Base-by-base conservation (phyloP, 2,329 filamentous ascomycete genomes). In the Clarireedia sp. region DNA sequence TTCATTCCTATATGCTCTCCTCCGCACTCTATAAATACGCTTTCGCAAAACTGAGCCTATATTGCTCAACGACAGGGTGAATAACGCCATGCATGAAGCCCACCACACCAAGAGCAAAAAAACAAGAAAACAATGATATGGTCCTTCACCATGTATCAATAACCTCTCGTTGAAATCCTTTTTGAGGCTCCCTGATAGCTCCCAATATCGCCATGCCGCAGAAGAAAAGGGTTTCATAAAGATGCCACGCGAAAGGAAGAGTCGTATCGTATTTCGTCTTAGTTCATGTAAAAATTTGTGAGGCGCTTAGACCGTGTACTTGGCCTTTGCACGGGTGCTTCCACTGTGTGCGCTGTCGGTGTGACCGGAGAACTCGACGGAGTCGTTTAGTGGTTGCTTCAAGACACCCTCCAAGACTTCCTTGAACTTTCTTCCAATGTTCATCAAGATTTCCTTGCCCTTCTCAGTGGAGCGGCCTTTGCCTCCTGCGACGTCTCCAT, bases 291-390 rank as follows among this genome's bases (percentile, higher is more conserved):
- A 26, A 51, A 40, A 16, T 41, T 7, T 12, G 10, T 12, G 10
- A 23, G 43, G 26, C n/a, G 26, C 38, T 78, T 86, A 96, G 67
- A 90, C 90, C 50, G 80, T 78, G 73, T 90, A 89, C 80, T 96
- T 99, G 66, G 94, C 89, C 80, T 95, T 97, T 56, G 94, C 94
- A 66, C 95, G 85, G 58, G 90, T 96, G 75, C 91, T 96, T 64
- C 94, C 94, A 58, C 87, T 85, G 71, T 95, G 88, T 38, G 94
- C 92, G 65, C 88, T 89, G 65, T 99, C 95, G 17, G 90, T 95
- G 75, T 99, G 94, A 58, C 94, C 94, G 19, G 90, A 95, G 75
- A 97, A 99, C 75, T 99, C 95, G 57, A 99, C 83, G 59, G 77
- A 72, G 71, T 97, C 94, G 59, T 75, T 79, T 55, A 84, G 74